Evolutionary conservation across 352 stramenopile species (phyloP), one percentile per base, ranked within the genome.

Genomic region (Globisporangium camurandrum): DNA sequence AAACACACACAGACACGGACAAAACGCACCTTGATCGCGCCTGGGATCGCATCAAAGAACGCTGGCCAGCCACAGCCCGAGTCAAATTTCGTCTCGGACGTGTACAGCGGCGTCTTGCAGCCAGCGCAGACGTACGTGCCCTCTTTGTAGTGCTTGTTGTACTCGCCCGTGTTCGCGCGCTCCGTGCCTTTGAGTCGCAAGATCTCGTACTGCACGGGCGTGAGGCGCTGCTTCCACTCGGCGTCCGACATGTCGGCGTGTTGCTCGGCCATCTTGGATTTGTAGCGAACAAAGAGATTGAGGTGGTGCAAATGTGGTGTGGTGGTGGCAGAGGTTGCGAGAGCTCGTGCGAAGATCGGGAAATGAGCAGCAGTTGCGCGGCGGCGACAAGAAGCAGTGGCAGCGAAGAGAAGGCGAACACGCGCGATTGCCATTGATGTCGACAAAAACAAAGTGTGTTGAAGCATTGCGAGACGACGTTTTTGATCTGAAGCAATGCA

Each of bases 151-250:
- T 86, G 67, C 59, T 95, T 94, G 71, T 94, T 88, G 69, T 95
- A 95, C 68, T 90, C 73, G 62, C 86, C 86, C 37, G 82, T 95
- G 42, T 80, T 82, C 8, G 82, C 68, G 48, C 77, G 84, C 71
- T 97, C 88, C 39, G 86, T 96, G 46, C 85, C 86, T 57, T 97
- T 97, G 46, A 93, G 73, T 19, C 88, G 84, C 64, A 97, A 73
- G 38, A 96, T 78, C 49, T 91, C 59, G 60, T 72, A 96, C 67
- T 96, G 77, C 51, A 78, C 71, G 1, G 75, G 74, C 56, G 69
- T 75, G 43, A 97, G 77, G 22, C 62, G 65, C 46, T 79, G 49
- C 62, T 93, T 84, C 85, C 86, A 97, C 54, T 96, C 85, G 17
- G 62, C 62, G 33, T 94, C 69, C 48, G 67, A 80, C 51, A 86